Evolutionary conservation across 108 stramenopile genomes (phyloP), one percentile per base, ranked within the genome.

Genomic region (Cyclotella atomus): DNA sequence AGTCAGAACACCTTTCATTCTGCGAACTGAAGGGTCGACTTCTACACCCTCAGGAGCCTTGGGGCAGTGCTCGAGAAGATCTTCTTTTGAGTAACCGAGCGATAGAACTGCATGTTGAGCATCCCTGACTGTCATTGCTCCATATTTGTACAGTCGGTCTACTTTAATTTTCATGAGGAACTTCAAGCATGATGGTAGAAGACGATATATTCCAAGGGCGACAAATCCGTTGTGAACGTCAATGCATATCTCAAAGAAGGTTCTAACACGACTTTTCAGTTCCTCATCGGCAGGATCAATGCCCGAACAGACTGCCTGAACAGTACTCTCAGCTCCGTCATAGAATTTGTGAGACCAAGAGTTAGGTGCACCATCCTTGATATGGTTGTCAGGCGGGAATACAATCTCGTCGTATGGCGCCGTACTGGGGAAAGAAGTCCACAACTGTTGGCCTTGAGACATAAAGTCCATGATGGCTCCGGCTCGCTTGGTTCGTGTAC

Each of bases 1-100:
- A 41, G 77, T 85, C 53, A 85, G 36, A 5, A 87, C 87, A 38
- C 78, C 87, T 66, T 87, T 87, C 41, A 87, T 65, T 12, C 84
- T 46, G 24, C 87, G 81, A 23, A 87, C 73, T 3, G 54, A 17
- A 14, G 82, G 82, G 56, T 86, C 82, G 34, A 77, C 75, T 24
- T 86, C 85, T 25, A 53, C 41, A 12, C 82, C 82, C 28, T 54
- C 36, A 15, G 67, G 76, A 9, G 79, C 75, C 49, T 61, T 71
- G n/a, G 80, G 80, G 29, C 75, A 76, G 32, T 62, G 47, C 38
- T 35, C 44, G 30, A 76, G 23, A 34, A 81, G 46, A 23, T 68
- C 60, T 8, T 81, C 70, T 36, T 52, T 52, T 15, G 80, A 61
- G 19, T 74, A 74, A 3, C 70, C 75, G n/a, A 81, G 41, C 17